These are phyloP conservation scores for Bipolaris cookei DNA, from an alignment of 2,329 filamentous ascomycete species.

Conservation along the genomic window DNA sequence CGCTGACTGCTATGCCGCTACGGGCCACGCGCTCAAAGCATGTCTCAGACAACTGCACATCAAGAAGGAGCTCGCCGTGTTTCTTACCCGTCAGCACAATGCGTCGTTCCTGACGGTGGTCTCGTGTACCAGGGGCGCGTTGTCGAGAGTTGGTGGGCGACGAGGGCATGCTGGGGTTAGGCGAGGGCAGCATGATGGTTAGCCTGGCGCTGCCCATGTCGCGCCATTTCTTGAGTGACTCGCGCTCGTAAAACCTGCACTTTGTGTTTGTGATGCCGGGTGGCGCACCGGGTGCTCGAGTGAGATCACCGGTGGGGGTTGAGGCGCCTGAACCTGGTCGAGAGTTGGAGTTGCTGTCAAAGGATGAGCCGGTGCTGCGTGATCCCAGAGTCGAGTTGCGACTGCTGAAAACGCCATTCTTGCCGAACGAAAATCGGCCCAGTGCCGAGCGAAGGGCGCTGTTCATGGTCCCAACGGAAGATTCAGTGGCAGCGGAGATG, in stretches of 20 bases:
- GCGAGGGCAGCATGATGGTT: slow-evolving; percentile 75
- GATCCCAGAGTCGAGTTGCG: slow-evolving; percentile 75
- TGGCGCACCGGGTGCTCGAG: slow-evolving; percentile 52
- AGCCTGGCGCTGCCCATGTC: slow-evolving; percentile 86
- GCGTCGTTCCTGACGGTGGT: slow-evolving; percentile 73
- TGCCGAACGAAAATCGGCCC: slow-evolving; percentile 71
- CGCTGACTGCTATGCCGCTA: slow-evolving; percentile 85
- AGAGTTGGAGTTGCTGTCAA: slow-evolving; percentile 51
- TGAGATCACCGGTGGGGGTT: slow-evolving; percentile 40
- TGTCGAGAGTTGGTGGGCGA: slow-evolving; percentile 37
- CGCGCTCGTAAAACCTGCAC: slow-evolving; percentile 83
- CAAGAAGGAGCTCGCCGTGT: slow-evolving; percentile 72
- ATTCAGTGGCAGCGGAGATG: slow-evolving; percentile 71
- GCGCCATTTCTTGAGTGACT: slow-evolving; percentile 79
- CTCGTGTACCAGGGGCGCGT: slow-evolving; percentile 46
- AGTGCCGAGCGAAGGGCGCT: slow-evolving; percentile 76
- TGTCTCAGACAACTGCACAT: slow-evolving; percentile 82
- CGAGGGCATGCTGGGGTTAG: slow-evolving; percentile 56
- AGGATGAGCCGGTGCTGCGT: slow-evolving; percentile 60
- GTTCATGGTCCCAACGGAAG: slow-evolving; percentile 76
- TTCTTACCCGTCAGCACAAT: slow-evolving; percentile 78
- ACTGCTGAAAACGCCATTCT: slow-evolving; percentile 80
- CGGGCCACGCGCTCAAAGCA: slow-evolving; percentile 85
- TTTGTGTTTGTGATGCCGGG: slow-evolving; percentile 80
- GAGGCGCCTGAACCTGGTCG: slow-evolving; percentile 40